Conservation (phyloP, 2,329 filamentous ascomycete genomes). For the Cucurbitaria berberidis region DNA sequence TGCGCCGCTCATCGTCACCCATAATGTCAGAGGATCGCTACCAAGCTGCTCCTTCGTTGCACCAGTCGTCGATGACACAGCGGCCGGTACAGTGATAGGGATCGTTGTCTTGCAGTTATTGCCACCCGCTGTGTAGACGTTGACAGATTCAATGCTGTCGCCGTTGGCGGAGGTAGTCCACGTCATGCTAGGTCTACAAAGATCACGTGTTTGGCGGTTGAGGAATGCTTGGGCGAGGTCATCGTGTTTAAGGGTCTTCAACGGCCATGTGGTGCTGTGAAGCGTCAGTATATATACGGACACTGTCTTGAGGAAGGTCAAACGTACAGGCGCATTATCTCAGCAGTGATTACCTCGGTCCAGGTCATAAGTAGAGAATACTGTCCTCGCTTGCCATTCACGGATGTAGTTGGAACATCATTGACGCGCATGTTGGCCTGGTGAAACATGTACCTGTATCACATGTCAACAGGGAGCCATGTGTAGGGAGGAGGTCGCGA, state of each 20-base stretch:
- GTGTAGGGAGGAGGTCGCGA: not conserved
- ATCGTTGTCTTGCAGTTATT: constrained; percentile 61
- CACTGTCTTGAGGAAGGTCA: not conserved
- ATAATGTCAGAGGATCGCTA: constrained; percentile 50
- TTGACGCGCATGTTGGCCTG: constrained; percentile 64
- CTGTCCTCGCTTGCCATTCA: constrained; percentile 56
- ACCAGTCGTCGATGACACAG: constrained; percentile 52
- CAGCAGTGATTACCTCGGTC: constrained; percentile 61
- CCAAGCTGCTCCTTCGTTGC: constrained; percentile 61
- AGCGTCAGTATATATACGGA: constrained; percentile 6
- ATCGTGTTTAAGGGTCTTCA: constrained; percentile 63
- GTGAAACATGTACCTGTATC: constrained; percentile 64
- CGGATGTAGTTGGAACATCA: constrained; percentile 55
- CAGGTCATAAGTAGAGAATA: constrained; percentile 64
- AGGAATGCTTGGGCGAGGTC: constrained; percentile 60
- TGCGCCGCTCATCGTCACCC: constrained; percentile 48
- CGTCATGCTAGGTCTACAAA: constrained; percentile 57
- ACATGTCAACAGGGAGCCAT: constrained; percentile 7
- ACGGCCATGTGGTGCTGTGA: constrained; percentile 55
- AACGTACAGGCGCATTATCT: constrained; percentile 58
- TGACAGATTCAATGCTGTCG: constrained; percentile 58
- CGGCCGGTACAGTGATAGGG: constrained; percentile 61
- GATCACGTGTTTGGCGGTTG: constrained; percentile 61
- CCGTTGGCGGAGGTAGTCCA: constrained; percentile 54
- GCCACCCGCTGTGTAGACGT: constrained; percentile 53